phyloP scores from a whole-genome alignment of 2,329 filamentous ascomycete genomes.

The Botryosphaeria dothidea region DNA sequence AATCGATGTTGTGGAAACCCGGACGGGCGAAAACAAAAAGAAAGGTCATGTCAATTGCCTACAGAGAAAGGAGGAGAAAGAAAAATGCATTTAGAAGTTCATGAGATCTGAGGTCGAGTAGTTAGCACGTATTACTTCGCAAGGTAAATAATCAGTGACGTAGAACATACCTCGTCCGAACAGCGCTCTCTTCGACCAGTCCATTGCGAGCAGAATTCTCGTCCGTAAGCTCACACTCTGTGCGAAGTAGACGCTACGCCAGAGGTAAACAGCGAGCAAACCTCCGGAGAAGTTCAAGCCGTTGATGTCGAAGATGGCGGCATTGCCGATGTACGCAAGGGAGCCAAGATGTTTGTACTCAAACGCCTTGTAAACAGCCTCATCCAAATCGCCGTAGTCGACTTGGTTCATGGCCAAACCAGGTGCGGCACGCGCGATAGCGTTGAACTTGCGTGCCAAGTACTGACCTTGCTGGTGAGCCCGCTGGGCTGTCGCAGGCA shows the following conservation, averaged over 20 bases:
- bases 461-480: slow-evolving; percentile 96
- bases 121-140: not conserved
- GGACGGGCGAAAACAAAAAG: not conserved
- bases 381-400: slow-evolving; percentile 85
- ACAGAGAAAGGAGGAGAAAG: not conserved
- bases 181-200: slow-evolving; percentile 94
- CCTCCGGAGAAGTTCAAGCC: slow-evolving; percentile 80
- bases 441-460: slow-evolving; percentile 91
- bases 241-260: slow-evolving; percentile 95
- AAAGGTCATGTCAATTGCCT: not conserved
- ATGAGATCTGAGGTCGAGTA: slow-evolving; percentile 30
- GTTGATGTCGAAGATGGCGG: slow-evolving; percentile 87
- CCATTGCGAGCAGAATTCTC: slow-evolving; percentile 87
- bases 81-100: slow-evolving; percentile 30
- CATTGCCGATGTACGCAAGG: slow-evolving; percentile 93
- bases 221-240: slow-evolving; percentile 95
- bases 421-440: slow-evolving; percentile 74
- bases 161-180: slow-evolving; percentile 86
- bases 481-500: slow-evolving; percentile 93
- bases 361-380: slow-evolving; percentile 90
- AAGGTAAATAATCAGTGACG: not conserved
- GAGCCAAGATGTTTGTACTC: slow-evolving; percentile 91
- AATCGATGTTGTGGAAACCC: not conserved
- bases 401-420: slow-evolving; percentile 79
- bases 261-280: slow-evolving; percentile 90